phyloP scores from a whole-genome alignment of 192 early-diverging fungal species.

The Funneliformis mosseae region DNA sequence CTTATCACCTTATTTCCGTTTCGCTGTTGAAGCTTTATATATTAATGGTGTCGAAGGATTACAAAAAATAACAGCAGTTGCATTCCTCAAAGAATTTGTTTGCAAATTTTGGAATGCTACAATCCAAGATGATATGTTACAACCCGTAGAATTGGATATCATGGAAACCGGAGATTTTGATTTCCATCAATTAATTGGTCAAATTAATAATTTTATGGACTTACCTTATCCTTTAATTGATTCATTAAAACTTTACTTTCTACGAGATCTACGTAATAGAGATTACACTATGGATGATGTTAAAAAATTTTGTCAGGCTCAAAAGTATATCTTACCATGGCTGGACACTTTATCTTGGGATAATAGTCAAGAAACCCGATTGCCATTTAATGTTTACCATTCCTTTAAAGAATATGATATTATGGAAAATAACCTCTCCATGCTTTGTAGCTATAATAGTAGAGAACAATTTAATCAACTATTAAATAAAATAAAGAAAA shows the following conservation, averaged over 20 bases:
- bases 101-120: constrained; percentile 1
- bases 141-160: constrained; percentile 14
- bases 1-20: background rate
- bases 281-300: constrained; percentile 30
- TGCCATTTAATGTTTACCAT: constrained; percentile 32
- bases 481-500: background rate
- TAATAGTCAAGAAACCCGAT: background rate
- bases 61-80: constrained; percentile 29
- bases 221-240: background rate
- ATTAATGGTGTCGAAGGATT: background rate
- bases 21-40: constrained; percentile 4
- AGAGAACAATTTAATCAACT: background rate
- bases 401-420: background rate
- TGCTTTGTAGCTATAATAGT: background rate
- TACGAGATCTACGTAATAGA: constrained; percentile 6
- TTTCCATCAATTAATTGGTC: background rate
- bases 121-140: background rate
- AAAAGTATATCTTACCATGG: constrained; percentile 27
- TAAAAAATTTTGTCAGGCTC: constrained; percentile 20
- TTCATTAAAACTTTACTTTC: constrained; percentile 28
- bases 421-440: background rate
- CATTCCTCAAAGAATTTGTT: constrained; percentile 33
- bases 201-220: constrained; percentile 22
- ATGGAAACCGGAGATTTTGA: constrained; percentile 25
- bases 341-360: constrained; percentile 18